Evolutionary conservation across 148 eudicot genomes (phyloP), one percentile per base, ranked within the genome.

Genomic region (Camellia sinensis): DNA sequence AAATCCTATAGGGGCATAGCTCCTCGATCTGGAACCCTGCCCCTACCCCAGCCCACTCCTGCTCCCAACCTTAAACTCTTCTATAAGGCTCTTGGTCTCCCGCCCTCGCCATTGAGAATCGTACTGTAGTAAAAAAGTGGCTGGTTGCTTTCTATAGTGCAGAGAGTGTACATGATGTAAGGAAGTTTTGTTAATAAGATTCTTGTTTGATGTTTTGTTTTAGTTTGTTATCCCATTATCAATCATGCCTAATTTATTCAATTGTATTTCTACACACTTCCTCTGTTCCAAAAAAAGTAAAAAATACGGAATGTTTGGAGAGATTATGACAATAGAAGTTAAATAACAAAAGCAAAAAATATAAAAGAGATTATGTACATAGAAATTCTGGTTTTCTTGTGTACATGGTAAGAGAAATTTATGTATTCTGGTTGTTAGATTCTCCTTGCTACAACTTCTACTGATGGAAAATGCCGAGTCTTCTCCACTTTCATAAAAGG

Each of bases 401-500:
- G 8, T 37, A 12, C 6, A 13, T 50, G 75, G 60, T 29, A 9
- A 21, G 70, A 19, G 44, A 76, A 37, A 7, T 22, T 12, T 22
- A 63, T 50, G 5, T 63, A 21, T 46, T 61, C 7, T 63, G 59
- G 63, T 45, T 2, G 12, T 60, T 44, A 95, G 99, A 84, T 92
- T 80, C 88, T 93, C 81, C 89, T 95, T 87, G 99, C 99, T 78
- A 93, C 98, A 56, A 95, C 99, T 70, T 93, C 98, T 44, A 95
- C 99, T 73, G 99, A 95, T 92, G 99, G 97, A 77, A 95, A 93
- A 88, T 95, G 99, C 87, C 82, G 99, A 85, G 91, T 95, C 15
- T 95, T 95, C 84, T 93, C 97, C 67, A 95, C 99, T 81, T 95
- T 93, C 82, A 95, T 95, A 72, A 95, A 95, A 91, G 99, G 99